Conservation (phyloP, 768 basidiomycete species). For the Amanita thiersii region DNA sequence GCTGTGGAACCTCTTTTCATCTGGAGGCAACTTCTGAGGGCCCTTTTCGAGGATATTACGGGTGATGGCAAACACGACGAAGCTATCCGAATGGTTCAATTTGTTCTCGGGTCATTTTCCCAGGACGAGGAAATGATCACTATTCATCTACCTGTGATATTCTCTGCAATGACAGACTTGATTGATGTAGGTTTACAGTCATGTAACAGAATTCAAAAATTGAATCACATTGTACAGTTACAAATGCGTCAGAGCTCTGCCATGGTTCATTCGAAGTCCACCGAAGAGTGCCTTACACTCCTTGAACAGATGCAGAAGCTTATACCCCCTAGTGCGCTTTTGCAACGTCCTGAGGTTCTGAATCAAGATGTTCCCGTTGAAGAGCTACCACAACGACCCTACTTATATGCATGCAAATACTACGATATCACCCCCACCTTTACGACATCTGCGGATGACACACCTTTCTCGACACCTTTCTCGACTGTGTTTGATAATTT, state of each 20-base stretch:
- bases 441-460: conserved; percentile 13
- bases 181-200: conserved; percentile 42
- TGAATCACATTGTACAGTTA: conserved; percentile 17
- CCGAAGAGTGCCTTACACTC: conserved; percentile 38
- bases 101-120: conserved; percentile 67
- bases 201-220: conserved; percentile 3
- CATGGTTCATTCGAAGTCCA: conserved; percentile 24
- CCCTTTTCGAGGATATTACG: conserved; percentile 47
- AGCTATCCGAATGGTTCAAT: conserved; percentile 59
- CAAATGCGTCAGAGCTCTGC: conserved; percentile 27
- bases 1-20: conserved; percentile 84
- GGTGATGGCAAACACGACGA: conserved; percentile 35
- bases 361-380: conserved; percentile 18
- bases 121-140: conserved; percentile 86
- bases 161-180: conserved; percentile 58
- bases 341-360: conserved; percentile 37
- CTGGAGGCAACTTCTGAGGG: conserved; percentile 69
- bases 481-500: conserved; percentile 49
- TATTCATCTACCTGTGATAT: conserved; percentile 75
- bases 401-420: conserved; percentile 52
- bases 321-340: conserved; percentile 40
- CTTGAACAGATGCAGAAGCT: conserved; percentile 45
- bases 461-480: conserved; percentile 38
- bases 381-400: conserved; percentile 27
- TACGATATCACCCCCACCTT: conserved; percentile 38